Percentiles rank a stretch among this genome's conserved stretches.
phyloP scores from a whole-genome alignment of 306 rosid species.

The Sicyos edulis region DNA sequence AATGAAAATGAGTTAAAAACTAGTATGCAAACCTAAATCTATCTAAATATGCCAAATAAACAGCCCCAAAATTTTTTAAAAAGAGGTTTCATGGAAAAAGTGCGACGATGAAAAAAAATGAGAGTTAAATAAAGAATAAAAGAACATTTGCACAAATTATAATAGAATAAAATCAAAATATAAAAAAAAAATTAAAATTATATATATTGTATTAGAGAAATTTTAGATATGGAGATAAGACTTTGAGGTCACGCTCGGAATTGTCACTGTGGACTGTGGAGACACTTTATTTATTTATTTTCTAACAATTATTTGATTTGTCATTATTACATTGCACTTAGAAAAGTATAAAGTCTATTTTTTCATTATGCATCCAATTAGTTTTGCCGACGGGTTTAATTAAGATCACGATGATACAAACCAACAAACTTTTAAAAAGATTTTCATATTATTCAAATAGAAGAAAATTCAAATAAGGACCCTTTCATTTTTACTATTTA shows the following conservation, averaged over 20 bases:
- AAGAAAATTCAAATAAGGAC: not conserved
- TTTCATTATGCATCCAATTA: not conserved
- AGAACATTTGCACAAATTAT: too few species aligned
- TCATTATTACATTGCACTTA: slow-evolving; percentile 13
- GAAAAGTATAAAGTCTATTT: not conserved
- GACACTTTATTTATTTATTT: not conserved
- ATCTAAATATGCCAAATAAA: too few species aligned
- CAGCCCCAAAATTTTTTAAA: too few species aligned
- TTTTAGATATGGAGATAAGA: not conserved
- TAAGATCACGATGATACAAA: not conserved
- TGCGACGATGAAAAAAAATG: too few species aligned
- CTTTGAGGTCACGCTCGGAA: not conserved
- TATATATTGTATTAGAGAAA: not conserved
- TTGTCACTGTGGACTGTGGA: not conserved
- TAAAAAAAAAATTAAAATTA: too few species aligned
- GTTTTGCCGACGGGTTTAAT: not conserved
- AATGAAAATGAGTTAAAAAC: too few species aligned
- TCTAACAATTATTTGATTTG: slow-evolving; percentile 6
- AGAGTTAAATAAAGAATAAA: too few species aligned
- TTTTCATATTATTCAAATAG: not conserved
- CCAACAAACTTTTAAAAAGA: not conserved
- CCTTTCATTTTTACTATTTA: too few species aligned
- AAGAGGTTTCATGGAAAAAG: too few species aligned
- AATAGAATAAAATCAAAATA: too few species aligned
- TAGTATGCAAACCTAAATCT: too few species aligned